Percentiles rank a stretch among this genome's conserved stretches.
Conservation (phyloP, 106 monocot genomes). For the Amphibolis antarctica region DNA sequence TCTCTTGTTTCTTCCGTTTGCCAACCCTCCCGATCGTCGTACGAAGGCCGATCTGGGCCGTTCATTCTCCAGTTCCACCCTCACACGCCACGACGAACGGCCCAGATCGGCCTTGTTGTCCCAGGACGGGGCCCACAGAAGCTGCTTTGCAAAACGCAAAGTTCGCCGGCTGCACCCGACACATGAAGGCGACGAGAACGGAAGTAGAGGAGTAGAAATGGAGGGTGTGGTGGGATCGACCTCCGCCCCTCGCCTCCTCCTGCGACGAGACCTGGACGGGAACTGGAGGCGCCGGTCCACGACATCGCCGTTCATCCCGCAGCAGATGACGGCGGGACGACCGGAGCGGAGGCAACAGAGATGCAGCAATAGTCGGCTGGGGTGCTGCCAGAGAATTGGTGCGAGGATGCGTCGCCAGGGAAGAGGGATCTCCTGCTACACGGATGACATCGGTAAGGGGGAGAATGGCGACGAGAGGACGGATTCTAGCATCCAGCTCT, state of each 20-base stretch:
- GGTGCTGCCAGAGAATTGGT: neutral
- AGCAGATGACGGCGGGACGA: neutral
- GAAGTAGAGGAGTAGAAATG: neutral
- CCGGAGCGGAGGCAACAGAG: no score
- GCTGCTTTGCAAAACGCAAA: no score
- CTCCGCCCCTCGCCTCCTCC: neutral
- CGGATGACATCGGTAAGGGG: neutral
- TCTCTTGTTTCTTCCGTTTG: no score
- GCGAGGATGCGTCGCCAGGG: neutral
- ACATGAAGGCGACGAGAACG: no score
- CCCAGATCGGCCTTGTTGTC: no score
- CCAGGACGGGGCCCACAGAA: no score
- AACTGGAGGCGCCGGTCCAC: neutral
- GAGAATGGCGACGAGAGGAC: neutral
- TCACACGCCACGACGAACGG: no score
- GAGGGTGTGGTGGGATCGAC: neutral
- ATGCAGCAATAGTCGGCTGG: neutral
- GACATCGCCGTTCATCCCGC: neutral
- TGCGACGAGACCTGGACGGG: neutral
- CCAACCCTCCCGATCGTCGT: no score
- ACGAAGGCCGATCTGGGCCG: no score
- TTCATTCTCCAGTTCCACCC: no score
- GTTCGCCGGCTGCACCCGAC: no score
- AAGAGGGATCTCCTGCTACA: constrained; percentile 2
- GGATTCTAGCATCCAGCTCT: constrained; percentile 25